Base-by-base conservation (phyloP, 495 filamentous ascomycete genomes). In the Penicillium taxi region DNA sequence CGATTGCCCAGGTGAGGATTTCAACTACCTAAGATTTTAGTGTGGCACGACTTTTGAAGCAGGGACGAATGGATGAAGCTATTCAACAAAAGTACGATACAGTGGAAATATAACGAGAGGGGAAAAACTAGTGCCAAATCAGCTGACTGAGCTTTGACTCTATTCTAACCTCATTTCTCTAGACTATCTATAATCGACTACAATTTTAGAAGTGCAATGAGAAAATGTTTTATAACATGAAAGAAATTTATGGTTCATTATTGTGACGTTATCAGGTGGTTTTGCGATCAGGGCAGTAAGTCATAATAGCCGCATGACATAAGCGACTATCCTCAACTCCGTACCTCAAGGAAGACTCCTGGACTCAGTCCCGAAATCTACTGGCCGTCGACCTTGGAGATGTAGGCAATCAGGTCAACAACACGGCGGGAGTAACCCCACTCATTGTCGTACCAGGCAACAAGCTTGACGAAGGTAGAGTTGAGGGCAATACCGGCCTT, bases 341-440 rank as follows among this genome's bases (percentile, higher is more conserved):
- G 17, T 21, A 31, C 35, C 39, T 67, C 47, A 68, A 21, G 64
- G 54, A 48, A 55, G 46, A 56, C 60, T 68, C 44, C 51, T 64
- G 28, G 45, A 37, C 45, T 48, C 47, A 38, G 47, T 41, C 37
- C 42, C 60, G 46, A 62, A 67, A 66, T 58, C 54, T 66, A 69
- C 49, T 75, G 52, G 58, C 46, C 60, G 59, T 96, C 90, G 38
- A 86, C 81, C 77, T 89, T 88, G 66, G 86, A 73, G 55, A 96
- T 83, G 77, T 94, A 88, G 68, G 76, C 73, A 42, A 98, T 73
- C 57, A 98, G 89, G 69, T 98, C 91, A 47, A 96, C 77, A 47
- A 96, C 93, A 82, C 91, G 91, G 73, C 87, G 88, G 66, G 84
- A 93, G 82, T 98, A 98, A 54, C 90, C 91, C 81, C 82, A 85